Evolutionary conservation across 2,329 filamentous ascomycete species (phyloP), one percentile per base, ranked within the genome.

Genomic region (Parastagonospora avenae): DNA sequence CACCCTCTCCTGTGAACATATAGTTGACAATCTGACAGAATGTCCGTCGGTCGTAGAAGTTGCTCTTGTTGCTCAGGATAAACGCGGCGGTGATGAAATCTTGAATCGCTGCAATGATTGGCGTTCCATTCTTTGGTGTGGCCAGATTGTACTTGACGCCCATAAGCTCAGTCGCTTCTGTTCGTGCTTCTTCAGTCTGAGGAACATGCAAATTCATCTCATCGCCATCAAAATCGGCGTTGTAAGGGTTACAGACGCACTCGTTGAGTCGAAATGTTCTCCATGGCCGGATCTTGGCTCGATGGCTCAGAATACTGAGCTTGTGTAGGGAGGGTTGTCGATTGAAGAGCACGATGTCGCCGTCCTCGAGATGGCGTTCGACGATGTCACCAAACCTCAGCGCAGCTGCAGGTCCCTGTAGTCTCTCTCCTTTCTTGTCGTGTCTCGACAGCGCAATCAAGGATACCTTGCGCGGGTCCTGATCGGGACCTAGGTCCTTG

Each of bases 191-290:
- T 77, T 99, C 94, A 0, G 94, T 97, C 71, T 99, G 94, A 2
- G 94, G 94, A 12, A 99, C 92, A 75, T 99, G 94, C 41, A 99
- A 77, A 65, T 99, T 99, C 94, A 99, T 99, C 74, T 99, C 94
- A 64, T 99, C 94, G 53, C 94, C 94, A 66, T 99, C 94, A 63
- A 99, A 99, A 83, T 99, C 94, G 48, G 94, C 94, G 64, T 99
- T 99, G 80, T 99, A 99, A 3, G 94, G 94, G 55, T 90, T 92
- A 76, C 94, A 99, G 1, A 96, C 94, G 83, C 94, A 99, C 73
- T 99, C 94, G 71, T 99, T 99, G 14, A 99, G 82, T 47, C 94
- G 88, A 72, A 99, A 97, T 0, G 94, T 99, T 73, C 92, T 87
- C 87, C 94, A 96, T 0, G 93, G 94, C 42, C 94, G 86, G 42